These are phyloP conservation scores for Mollisiaceae sp. DNA, from an alignment of 2,329 filamentous ascomycete genomes.

Conservation along the genomic window DNA sequence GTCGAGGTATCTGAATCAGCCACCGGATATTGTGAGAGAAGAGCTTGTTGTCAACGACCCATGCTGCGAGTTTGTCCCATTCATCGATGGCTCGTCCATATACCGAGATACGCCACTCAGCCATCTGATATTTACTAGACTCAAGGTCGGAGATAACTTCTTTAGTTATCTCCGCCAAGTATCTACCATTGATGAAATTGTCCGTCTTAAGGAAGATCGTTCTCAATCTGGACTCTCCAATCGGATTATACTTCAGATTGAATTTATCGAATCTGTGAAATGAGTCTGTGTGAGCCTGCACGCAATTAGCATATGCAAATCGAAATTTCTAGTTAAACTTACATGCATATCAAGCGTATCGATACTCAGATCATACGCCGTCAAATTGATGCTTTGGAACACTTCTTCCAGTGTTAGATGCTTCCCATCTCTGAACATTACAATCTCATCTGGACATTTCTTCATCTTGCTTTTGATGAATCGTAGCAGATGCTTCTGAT, in stretches of 20 bases:
- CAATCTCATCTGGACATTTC: slow-evolving; percentile 92
- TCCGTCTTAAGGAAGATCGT: slow-evolving; percentile 99
- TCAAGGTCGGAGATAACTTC: slow-evolving; percentile 97
- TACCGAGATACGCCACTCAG: slow-evolving; percentile 97
- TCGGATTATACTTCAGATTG: slow-evolving; percentile 97
- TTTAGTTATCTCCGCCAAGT: slow-evolving; percentile 95
- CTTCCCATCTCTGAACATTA: slow-evolving; percentile 90
- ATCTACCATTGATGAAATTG: slow-evolving; percentile 94
- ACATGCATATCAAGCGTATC: slow-evolving; percentile 99
- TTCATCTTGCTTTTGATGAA: slow-evolving; percentile 99
- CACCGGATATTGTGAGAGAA: slow-evolving; percentile 98
- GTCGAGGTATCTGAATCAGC: slow-evolving; percentile 92
- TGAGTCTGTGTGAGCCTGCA: slow-evolving; percentile 88
- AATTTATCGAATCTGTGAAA: slow-evolving; percentile 99
- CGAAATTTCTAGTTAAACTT: slow-evolving; percentile 46
- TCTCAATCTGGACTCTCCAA: slow-evolving; percentile 91
- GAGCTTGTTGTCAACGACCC: slow-evolving; percentile 97
- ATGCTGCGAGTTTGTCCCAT: slow-evolving; percentile 96
- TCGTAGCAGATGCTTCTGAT: slow-evolving; percentile 95
- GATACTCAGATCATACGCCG: slow-evolving; percentile 96
- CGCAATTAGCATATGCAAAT: slow-evolving; percentile 23
- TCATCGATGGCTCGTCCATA: slow-evolving; percentile 92
- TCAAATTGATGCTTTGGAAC: slow-evolving; percentile 96
- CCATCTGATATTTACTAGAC: slow-evolving; percentile 99
- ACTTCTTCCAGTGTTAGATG: slow-evolving; percentile 90